phyloP scores from a whole-genome alignment of 164 flowering plant genomes.

The Magnolia kwangsiensis region DNA sequence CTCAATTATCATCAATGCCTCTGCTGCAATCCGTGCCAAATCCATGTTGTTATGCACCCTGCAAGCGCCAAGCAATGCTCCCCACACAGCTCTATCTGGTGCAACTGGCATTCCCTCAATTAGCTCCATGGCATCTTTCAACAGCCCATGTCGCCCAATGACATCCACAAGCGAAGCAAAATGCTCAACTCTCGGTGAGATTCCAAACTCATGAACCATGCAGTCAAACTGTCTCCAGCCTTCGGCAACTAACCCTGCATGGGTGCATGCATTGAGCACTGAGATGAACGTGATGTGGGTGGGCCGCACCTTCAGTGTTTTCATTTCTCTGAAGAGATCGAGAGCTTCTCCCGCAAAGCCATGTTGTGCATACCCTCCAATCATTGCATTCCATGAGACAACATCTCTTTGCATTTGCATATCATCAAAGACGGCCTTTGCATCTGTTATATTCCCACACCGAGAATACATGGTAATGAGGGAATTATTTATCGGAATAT shows the following conservation, averaged over 20 bases:
- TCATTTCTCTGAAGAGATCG: slow-evolving; percentile 14
- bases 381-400: slow-evolving; percentile 21
- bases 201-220: slow-evolving; percentile 16
- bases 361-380: slow-evolving; percentile 20
- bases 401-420: slow-evolving; percentile 12
- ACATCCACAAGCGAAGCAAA: slow-evolving; percentile 19
- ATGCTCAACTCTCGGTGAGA: slow-evolving; percentile 19
- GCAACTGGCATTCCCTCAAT: slow-evolving; percentile 12
- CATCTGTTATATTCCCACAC: slow-evolving; percentile 20
- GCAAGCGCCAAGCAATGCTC: slow-evolving; percentile 19
- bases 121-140: slow-evolving; percentile 12
- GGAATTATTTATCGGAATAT: slow-evolving; percentile 16
- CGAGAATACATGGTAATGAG: slow-evolving; percentile 19
- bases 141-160: slow-evolving; percentile 13
- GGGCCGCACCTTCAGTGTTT: slow-evolving; percentile 13
- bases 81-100: slow-evolving; percentile 20
- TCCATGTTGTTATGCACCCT: slow-evolving; percentile 14
- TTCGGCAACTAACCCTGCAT: slow-evolving; percentile 19
- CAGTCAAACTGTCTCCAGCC: slow-evolving; percentile 13
- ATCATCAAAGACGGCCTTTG: slow-evolving; percentile 11
- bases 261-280: slow-evolving; percentile 18
- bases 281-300: slow-evolving; percentile 18
- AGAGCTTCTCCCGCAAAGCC: slow-evolving; percentile 18
- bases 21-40: slow-evolving; percentile 15
- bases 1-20: slow-evolving; percentile 12